Evolutionary conservation across 129 eudicot genomes (phyloP).

Genomic region (Artemisia tridentata): DNA sequence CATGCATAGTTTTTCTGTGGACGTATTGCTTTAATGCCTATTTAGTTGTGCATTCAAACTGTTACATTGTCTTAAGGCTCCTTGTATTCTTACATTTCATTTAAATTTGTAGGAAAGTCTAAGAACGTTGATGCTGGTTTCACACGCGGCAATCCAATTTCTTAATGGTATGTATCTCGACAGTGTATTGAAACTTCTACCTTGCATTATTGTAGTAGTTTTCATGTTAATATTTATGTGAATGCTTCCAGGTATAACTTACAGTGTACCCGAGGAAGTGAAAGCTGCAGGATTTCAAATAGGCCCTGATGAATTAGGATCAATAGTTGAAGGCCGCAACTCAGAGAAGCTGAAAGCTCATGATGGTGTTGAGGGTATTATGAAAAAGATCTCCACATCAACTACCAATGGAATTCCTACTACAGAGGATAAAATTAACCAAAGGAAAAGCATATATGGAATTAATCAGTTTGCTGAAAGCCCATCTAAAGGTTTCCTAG

Average conservation of each 20-base stretch:
- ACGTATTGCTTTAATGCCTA: not conserved
- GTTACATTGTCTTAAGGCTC: slow-evolving; percentile 12
- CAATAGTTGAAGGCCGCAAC: slow-evolving; percentile 83
- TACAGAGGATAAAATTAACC: slow-evolving; percentile 49
- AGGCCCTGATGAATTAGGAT: slow-evolving; percentile 83
- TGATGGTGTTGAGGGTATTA: slow-evolving; percentile 81
- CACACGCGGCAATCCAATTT: slow-evolving; percentile 92
- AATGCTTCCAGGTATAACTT: slow-evolving; percentile 63
- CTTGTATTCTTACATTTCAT: slow-evolving; percentile 21
- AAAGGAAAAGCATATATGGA: slow-evolving; percentile 65
- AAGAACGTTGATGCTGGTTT: slow-evolving; percentile 86
- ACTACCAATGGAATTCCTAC: slow-evolving; percentile 51
- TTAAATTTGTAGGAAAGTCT: slow-evolving; percentile 66
- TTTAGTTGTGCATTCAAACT: slow-evolving; percentile 1
- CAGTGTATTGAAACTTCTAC: not conserved
- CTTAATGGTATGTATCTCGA: slow-evolving; percentile 56
- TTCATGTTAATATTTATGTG: slow-evolving; percentile 11
- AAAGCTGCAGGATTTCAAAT: slow-evolving; percentile 77
- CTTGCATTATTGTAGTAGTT: slow-evolving; percentile 5
- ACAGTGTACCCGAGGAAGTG: slow-evolving; percentile 71
- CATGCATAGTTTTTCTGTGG: not conserved
- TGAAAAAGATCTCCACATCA: slow-evolving; percentile 64
- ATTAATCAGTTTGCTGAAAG: slow-evolving; percentile 72
- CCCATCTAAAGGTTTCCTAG: slow-evolving; percentile 80
- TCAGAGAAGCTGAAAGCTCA: slow-evolving; percentile 66